These are phyloP conservation scores for Podaxis rugospora DNA, from an alignment of 768 basidiomycete species.

Conservation along the genomic window DNA sequence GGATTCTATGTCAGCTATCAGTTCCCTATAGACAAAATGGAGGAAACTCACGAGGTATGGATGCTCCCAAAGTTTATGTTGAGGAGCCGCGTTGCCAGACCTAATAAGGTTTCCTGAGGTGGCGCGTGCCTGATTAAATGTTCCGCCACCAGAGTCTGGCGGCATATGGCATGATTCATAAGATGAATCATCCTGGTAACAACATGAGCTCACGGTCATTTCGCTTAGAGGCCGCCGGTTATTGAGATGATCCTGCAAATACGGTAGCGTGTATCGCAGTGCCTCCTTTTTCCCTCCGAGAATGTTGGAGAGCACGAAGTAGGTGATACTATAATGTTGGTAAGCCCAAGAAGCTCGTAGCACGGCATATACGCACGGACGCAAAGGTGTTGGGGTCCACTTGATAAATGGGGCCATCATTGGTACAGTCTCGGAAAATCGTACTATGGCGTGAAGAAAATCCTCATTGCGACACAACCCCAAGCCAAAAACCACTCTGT, in stretches of 20 bases:
- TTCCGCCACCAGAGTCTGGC: slow-evolving; percentile 23
- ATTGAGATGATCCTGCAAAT: slow-evolving; percentile 22
- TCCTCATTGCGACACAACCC: slow-evolving; percentile 30
- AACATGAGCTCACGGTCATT: slow-evolving; percentile 20
- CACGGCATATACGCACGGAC: slow-evolving; percentile 22
- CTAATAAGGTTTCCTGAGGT: slow-evolving; percentile 25
- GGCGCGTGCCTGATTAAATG: slow-evolving; percentile 25
- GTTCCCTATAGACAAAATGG: background rate
- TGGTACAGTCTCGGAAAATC: slow-evolving; percentile 29
- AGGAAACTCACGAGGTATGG: slow-evolving; percentile 29
- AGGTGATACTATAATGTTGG: slow-evolving; percentile 21
- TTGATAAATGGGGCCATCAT: slow-evolving; percentile 30
- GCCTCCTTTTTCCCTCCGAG: slow-evolving; percentile 29
- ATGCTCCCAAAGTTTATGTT: slow-evolving; percentile 38
- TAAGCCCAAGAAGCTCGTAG: background rate
- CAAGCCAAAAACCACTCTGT: slow-evolving; percentile 33
- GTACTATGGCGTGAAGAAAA: slow-evolving; percentile 30
- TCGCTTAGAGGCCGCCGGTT: slow-evolving; percentile 20
- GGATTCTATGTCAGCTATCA: background rate
- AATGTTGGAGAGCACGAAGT: slow-evolving; percentile 27
- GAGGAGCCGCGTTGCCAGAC: slow-evolving; percentile 30
- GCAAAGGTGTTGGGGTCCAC: slow-evolving; percentile 26
- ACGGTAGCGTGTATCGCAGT: slow-evolving; percentile 25
- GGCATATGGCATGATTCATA: background rate
- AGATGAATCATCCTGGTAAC: background rate